Base-by-base conservation (phyloP, 2,329 filamentous ascomycete genomes). In the Trichoderma citrinoviride region DNA sequence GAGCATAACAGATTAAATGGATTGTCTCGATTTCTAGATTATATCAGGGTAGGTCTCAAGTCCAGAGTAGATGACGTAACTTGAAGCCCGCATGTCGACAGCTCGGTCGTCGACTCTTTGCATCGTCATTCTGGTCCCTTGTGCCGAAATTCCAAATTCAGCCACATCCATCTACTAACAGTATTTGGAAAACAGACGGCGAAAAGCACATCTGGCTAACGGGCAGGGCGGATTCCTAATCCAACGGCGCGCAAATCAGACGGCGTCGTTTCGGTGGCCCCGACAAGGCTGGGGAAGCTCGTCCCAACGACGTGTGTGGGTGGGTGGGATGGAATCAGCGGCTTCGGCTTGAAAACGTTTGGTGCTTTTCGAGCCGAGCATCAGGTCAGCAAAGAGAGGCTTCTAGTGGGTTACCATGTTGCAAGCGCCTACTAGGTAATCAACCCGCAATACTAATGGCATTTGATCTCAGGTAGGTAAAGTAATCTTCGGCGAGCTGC, bases 261-360 rank as follows among this genome's bases (percentile, higher is more conserved):
- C 25, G 25, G 25, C 43, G 27, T 29, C 15, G 17, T 15, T 8
- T 50, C 21, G 57, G 57, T 27, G 23, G 56, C 57, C 27, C 57
- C 56, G 41, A 33, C 44, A 19, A 27, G 44, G 21, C 46, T 37
- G 33, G 29, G 15, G 41, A 27, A 41, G 21, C 46, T 43, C 23
- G 29, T 33, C 1, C n/a, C n/a, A n/a, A n/a, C n/a, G n/a, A n/a
- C 29, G 7, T 33, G 29, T 33, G 29, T 33, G 29, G 29, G 10
- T 33, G 29, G 29, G 14, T 37, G 27, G 27, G 27, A 29, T 41
- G 44, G 50, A 52, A 52, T 43, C 46, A 50, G 27, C 57, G 57
- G 57, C 57, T 61, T 61, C 57, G 57, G 57, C 57, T 61, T 52
- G 46, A 43, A 61, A 61, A 44, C 25, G 49, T 23, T 29, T 49